Percentiles rank a stretch among this genome's conserved stretches.
These are phyloP conservation scores for Pelagophyceae sp. DNA, from an alignment of 352 stramenopile species.

Conservation along the genomic window DNA sequence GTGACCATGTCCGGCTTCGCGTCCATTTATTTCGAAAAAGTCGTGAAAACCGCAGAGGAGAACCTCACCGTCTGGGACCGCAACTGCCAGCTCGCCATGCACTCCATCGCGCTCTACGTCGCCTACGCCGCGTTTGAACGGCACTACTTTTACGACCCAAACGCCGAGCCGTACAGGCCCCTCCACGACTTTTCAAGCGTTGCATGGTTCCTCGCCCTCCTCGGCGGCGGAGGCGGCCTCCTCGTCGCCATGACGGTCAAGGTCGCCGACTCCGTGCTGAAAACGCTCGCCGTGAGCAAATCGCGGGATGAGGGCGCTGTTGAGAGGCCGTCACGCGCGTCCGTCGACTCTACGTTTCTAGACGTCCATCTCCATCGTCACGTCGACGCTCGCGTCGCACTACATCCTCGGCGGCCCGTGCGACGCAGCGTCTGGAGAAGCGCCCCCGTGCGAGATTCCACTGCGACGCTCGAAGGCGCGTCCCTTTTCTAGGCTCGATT, in stretches of 20 bases:
- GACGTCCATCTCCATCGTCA: conserved; percentile 18
- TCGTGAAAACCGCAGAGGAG: conserved; percentile 44
- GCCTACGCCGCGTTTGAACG: neutral
- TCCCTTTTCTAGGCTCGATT: neutral
- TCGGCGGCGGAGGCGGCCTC: conserved; percentile 56
- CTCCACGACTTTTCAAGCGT: conserved; percentile 19
- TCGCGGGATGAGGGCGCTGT: conserved; percentile 25
- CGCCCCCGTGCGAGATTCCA: no score
- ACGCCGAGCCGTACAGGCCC: neutral
- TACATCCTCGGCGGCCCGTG: conserved; percentile 42
- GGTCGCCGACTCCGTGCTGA: conserved; percentile 64
- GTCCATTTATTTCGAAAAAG: conserved; percentile 69
- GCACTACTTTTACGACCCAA: neutral
- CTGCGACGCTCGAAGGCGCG: neutral
- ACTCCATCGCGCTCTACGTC: conserved; percentile 28
- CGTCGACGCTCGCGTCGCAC: conserved; percentile 40
- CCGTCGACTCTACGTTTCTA: no score
- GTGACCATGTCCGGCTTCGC: conserved; percentile 60
- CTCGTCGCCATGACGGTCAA: conserved; percentile 65
- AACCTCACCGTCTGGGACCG: conserved; percentile 61
- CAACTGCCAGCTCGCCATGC: conserved; percentile 54
- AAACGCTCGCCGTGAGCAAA: conserved; percentile 60
- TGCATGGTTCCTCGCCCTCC: conserved; percentile 16
- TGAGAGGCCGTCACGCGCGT: neutral
- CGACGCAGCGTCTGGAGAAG: neutral